Percentiles rank a stretch among this genome's conserved stretches.
phyloP scores from a whole-genome alignment of 2,329 filamentous ascomycete genomes.

The Cercospora sp. region DNA sequence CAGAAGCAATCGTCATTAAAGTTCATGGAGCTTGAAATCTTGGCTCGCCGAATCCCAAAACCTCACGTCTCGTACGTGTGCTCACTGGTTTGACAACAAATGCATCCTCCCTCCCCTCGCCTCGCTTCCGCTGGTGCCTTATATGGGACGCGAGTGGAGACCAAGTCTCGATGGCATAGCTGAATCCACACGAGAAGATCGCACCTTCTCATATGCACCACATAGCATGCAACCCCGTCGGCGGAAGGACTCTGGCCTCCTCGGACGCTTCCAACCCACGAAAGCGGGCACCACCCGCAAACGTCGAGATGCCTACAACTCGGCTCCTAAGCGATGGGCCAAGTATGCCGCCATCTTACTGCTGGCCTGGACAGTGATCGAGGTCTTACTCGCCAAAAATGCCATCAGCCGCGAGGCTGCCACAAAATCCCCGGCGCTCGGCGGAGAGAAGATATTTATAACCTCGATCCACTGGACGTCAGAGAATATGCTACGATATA shows the following conservation, averaged over 20 bases:
- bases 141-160: slow-evolving; percentile 13
- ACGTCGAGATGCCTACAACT: slow-evolving; percentile 3
- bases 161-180: slow-evolving; percentile 14
- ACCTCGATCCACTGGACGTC: slow-evolving; percentile 70
- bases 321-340: slow-evolving; percentile 13
- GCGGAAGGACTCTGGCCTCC: slow-evolving; percentile 10
- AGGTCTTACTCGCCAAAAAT: slow-evolving; percentile 25
- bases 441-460: slow-evolving; percentile 58
- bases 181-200: slow-evolving; percentile 14
- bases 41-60: not conserved
- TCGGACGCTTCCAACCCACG: slow-evolving; percentile 6
- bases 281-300: slow-evolving; percentile 3
- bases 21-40: slow-evolving; percentile 2
- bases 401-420: slow-evolving; percentile 21
- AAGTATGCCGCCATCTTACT: slow-evolving; percentile 21
- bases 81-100: not conserved
- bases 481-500: slow-evolving; percentile 57
- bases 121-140: not conserved
- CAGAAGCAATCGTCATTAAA: not conserved
- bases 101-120: not conserved
- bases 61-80: not conserved
- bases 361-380: slow-evolving; percentile 27
- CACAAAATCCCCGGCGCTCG: slow-evolving; percentile 21
- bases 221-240: slow-evolving; percentile 12
- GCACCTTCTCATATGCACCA: slow-evolving; percentile 11